Conservation (phyloP, 2,329 filamentous ascomycete species). For the Scytalidium sp. region DNA sequence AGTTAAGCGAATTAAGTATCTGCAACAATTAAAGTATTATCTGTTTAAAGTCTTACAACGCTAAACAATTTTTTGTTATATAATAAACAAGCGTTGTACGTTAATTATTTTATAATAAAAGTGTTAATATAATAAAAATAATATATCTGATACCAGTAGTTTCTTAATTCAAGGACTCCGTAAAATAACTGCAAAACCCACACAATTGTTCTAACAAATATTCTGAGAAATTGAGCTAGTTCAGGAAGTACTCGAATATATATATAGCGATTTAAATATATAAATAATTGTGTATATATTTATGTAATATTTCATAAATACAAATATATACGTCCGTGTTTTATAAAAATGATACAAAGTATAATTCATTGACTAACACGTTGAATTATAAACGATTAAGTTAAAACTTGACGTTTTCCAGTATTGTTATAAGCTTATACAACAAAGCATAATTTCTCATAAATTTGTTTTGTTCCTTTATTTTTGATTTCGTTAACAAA, state of each 20-base stretch:
- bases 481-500: constrained; percentile 7
- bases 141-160: neutral
- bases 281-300: constrained; percentile 8
- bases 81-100: neutral
- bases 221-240: neutral
- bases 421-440: constrained; percentile 11
- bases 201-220: neutral
- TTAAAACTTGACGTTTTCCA: constrained; percentile 7
- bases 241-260: constrained; percentile 4
- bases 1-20: neutral
- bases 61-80: no score
- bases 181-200: neutral
- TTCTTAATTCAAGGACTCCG: neutral
- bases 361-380: constrained; percentile 8
- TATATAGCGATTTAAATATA: constrained; percentile 6
- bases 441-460: constrained; percentile 4
- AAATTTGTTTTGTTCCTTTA: constrained; percentile 1
- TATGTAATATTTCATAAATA: constrained; percentile 10
- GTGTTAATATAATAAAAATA: neutral
- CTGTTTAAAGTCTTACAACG: neutral
- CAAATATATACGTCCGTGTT: no score
- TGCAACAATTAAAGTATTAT: neutral
- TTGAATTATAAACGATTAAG: constrained; percentile 11
- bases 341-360: no score
- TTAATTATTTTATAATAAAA: neutral